phyloP scores from a whole-genome alignment of 2,329 filamentous ascomycete species.

The Scedosporium boydii region DNA sequence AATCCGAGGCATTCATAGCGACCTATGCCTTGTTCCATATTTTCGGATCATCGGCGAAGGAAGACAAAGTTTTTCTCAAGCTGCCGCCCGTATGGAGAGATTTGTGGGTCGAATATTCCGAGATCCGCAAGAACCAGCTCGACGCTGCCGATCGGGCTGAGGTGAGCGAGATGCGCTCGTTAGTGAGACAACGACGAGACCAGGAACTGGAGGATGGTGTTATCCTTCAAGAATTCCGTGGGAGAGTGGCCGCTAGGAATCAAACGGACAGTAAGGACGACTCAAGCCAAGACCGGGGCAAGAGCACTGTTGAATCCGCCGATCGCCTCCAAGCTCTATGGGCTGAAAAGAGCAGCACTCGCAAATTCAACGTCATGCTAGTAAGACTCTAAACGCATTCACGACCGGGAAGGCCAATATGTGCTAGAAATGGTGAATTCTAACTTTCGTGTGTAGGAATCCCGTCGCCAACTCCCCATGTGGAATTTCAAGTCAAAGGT shows the following conservation, averaged over 20 bases:
- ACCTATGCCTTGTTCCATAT: slow-evolving; percentile 75
- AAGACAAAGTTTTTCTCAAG: slow-evolving; percentile 75
- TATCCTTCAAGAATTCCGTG: slow-evolving; percentile 67
- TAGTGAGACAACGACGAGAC: slow-evolving; percentile 60
- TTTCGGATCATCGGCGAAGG: slow-evolving; percentile 67
- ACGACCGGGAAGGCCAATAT: neutral
- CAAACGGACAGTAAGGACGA: slow-evolving; percentile 40
- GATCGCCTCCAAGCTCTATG: slow-evolving; percentile 50
- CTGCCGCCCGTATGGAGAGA: slow-evolving; percentile 77
- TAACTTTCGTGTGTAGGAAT: slow-evolving; percentile 26
- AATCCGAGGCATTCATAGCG: slow-evolving; percentile 81
- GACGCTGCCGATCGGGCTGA: slow-evolving; percentile 62
- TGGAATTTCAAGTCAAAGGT: slow-evolving; percentile 76
- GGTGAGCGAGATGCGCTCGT: slow-evolving; percentile 57
- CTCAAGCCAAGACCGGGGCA: slow-evolving; percentile 32
- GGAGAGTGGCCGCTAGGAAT: slow-evolving; percentile 38
- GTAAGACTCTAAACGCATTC: slow-evolving; percentile 25
- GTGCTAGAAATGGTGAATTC: neutral
- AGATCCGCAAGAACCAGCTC: slow-evolving; percentile 57
- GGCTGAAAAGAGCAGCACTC: slow-evolving; percentile 45
- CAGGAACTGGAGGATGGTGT: slow-evolving; percentile 65
- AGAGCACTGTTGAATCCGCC: slow-evolving; percentile 25
- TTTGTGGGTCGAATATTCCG: slow-evolving; percentile 71
- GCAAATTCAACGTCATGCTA: slow-evolving; percentile 71
- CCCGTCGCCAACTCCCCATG: slow-evolving; percentile 77